A percentile compares a stretch with the other conserved stretches of the same genome.
These are phyloP conservation scores for Aphanomyces invadans DNA, from an alignment of 352 stramenopile genomes.

Conservation along the genomic window DNA sequence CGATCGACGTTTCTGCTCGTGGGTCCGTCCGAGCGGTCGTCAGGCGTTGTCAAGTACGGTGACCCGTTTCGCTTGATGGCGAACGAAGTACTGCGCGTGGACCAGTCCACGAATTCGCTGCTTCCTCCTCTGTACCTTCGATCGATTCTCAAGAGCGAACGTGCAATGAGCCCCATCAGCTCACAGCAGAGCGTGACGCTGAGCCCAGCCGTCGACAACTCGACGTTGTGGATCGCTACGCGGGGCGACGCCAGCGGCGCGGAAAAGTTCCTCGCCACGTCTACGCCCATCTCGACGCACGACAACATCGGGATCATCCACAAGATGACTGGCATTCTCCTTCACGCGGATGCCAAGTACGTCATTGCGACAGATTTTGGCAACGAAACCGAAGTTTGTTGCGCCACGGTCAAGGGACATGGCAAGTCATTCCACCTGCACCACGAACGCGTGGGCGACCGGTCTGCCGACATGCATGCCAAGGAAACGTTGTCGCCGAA, in stretches of 20 bases:
- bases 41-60: slow-evolving; percentile 51
- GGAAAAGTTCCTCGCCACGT: slow-evolving; percentile 60
- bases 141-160: slow-evolving; percentile 70
- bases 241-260: slow-evolving; percentile 51
- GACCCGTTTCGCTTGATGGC: slow-evolving; percentile 76
- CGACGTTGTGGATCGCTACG: slow-evolving; percentile 59
- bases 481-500: slow-evolving; percentile 40
- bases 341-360: slow-evolving; percentile 43
- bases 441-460: slow-evolving; percentile 44
- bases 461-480: slow-evolving; percentile 63
- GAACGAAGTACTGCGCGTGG: slow-evolving; percentile 69
- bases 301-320: slow-evolving; percentile 60
- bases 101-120: slow-evolving; percentile 63
- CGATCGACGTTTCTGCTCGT: slow-evolving; percentile 67
- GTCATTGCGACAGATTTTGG: slow-evolving; percentile 75
- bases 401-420: slow-evolving; percentile 34
- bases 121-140: slow-evolving; percentile 73
- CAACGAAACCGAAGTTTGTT: slow-evolving; percentile 65
- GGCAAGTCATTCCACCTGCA: slow-evolving; percentile 67
- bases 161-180: slow-evolving; percentile 79
- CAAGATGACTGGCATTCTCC: slow-evolving; percentile 76
- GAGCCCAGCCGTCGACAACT: slow-evolving; percentile 50
- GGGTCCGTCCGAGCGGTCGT: slow-evolving; percentile 38
- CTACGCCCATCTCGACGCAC: slow-evolving; percentile 35
- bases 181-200: slow-evolving; percentile 78